Conservation (phyloP, 768 basidiomycete species). For the Tylopilus vinaceipallidus region DNA sequence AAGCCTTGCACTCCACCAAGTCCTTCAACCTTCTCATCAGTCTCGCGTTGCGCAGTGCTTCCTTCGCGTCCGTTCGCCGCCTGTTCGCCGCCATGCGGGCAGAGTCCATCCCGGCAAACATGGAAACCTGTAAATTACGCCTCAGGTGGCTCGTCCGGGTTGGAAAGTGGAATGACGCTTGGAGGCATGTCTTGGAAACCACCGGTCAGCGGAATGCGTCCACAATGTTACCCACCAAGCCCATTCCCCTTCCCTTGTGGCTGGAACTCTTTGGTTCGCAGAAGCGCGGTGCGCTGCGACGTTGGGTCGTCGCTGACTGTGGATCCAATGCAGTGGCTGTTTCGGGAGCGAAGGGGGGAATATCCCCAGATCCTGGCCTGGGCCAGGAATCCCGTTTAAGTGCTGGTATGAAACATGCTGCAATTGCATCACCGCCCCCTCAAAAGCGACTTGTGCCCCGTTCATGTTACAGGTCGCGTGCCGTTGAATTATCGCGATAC, state of each 20-base stretch:
- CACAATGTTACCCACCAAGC: background rate
- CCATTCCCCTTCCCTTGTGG: conserved; percentile 52
- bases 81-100: conserved; percentile 49
- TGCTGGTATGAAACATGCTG: background rate
- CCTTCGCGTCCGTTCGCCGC: conserved; percentile 43
- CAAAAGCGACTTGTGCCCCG: conserved; percentile 17
- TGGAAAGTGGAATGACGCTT: conserved; percentile 59
- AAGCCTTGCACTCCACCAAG: conserved; percentile 33
- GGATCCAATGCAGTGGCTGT: background rate
- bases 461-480: conserved; percentile 7
- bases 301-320: conserved; percentile 10
- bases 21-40: conserved; percentile 46
- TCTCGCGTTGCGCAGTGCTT: conserved; percentile 50
- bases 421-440: background rate
- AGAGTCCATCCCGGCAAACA: conserved; percentile 41
- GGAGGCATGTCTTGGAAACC: conserved; percentile 39
- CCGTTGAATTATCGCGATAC: conserved; percentile 29
- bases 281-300: conserved; percentile 36
- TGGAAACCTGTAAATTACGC: conserved; percentile 56
- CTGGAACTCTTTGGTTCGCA: conserved; percentile 54
- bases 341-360: no score
- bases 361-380: no score
- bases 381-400: background rate
- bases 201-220: conserved; percentile 8
- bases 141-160: conserved; percentile 55